Evolutionary conservation across 441 rosid species (phyloP).

Genomic region (Gossypium lobatum): DNA sequence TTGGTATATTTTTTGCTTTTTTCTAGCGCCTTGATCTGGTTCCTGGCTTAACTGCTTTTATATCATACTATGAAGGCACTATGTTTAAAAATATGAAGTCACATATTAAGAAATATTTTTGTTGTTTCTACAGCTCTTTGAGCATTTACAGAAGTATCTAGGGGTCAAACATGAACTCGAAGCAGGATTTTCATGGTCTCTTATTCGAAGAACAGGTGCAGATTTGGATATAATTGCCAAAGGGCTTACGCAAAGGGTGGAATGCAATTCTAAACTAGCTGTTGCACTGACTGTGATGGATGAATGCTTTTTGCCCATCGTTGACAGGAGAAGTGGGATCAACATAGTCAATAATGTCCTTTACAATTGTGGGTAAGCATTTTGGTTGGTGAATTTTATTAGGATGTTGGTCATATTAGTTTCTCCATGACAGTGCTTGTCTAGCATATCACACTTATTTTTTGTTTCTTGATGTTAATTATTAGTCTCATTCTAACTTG

Average conservation of each 20-base stretch:
- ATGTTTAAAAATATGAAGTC: slow-evolving; percentile 4
- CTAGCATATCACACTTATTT: background rate
- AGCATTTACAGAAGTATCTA: slow-evolving; percentile 68
- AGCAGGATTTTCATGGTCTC: slow-evolving; percentile 91
- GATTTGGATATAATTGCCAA: slow-evolving; percentile 40
- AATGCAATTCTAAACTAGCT: slow-evolving; percentile 89
- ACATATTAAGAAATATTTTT: background rate
- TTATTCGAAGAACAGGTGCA: slow-evolving; percentile 56
- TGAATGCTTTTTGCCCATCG: slow-evolving; percentile 94
- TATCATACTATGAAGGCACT: background rate
- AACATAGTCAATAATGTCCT: slow-evolving; percentile 73
- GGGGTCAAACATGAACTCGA: slow-evolving; percentile 83
- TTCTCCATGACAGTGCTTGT: background rate
- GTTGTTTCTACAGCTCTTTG: slow-evolving; percentile 60
- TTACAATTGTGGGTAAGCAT: slow-evolving; percentile 76
- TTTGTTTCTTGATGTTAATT: background rate
- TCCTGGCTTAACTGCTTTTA: background rate
- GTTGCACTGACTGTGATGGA: slow-evolving; percentile 91
- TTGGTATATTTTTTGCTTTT: background rate
- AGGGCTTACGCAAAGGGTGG: slow-evolving; percentile 65
- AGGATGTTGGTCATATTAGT: background rate
- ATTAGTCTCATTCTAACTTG: background rate
- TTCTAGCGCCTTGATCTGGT: background rate
- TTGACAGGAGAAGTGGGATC: slow-evolving; percentile 87
- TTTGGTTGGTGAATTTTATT: slow-evolving; percentile 3